A percentile compares a stretch with the other conserved stretches of the same genome.
phyloP scores from a whole-genome alignment of 2,329 filamentous ascomycete species.

The Colletotrichum melonis region DNA sequence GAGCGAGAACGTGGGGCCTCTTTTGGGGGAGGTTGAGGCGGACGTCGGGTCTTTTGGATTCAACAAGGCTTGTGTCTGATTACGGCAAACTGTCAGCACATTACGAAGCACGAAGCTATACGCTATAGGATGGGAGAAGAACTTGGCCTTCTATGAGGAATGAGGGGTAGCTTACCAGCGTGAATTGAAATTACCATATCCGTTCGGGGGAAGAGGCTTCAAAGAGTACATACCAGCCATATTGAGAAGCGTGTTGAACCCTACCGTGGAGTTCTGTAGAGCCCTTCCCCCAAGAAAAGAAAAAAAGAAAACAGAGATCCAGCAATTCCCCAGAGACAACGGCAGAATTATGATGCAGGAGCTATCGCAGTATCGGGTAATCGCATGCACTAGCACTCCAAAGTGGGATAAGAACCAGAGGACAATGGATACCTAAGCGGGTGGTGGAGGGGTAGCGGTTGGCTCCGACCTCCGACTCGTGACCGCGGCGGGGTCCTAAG shows the following conservation, averaged over 20 bases:
- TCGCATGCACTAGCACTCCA: constrained; percentile 5
- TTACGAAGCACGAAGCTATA: neutral
- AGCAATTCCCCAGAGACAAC: neutral
- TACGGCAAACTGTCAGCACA: neutral
- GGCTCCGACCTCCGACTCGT: constrained; percentile 21
- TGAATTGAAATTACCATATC: neutral
- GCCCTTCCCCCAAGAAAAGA: constrained; percentile 20
- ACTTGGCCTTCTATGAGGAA: neutral
- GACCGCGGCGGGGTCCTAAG: constrained; percentile 6
- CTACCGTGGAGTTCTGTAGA: constrained; percentile 4
- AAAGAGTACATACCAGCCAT: constrained; percentile 38
- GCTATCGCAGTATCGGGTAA: constrained; percentile 12
- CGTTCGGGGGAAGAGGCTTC: constrained; percentile 15
- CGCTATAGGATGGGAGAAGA: neutral
- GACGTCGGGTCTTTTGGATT: constrained; percentile 29
- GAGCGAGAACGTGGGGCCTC: constrained; percentile 17
- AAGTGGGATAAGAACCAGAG: neutral
- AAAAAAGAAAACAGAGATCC: neutral
- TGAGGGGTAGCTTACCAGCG: constrained; percentile 32
- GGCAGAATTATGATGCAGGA: neutral
- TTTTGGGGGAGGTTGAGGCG: constrained; percentile 35
- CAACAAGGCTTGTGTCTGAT: constrained; percentile 6
- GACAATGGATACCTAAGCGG: neutral
- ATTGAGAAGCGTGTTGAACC: constrained; percentile 2
- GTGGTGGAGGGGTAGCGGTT: constrained; percentile 12